A percentile compares a stretch with the other conserved stretches of the same genome.
Evolutionary conservation across 495 filamentous ascomycete genomes (phyloP).

Genomic region (Penicillium goetzii): DNA sequence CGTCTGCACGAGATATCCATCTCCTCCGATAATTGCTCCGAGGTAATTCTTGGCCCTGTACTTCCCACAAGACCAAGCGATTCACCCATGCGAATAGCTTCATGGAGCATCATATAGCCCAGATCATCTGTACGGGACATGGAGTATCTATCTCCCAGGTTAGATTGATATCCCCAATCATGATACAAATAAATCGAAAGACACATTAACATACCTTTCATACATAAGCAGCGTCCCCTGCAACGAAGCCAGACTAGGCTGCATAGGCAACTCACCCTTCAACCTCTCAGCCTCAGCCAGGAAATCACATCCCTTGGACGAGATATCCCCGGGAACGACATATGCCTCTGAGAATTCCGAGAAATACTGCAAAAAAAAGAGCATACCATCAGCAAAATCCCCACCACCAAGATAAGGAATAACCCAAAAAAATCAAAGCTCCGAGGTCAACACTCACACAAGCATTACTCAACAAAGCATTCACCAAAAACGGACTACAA

Average conservation of each 20-base stretch:
- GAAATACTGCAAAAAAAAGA: slow-evolving; percentile 38
- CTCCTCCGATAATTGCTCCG: slow-evolving; percentile 34
- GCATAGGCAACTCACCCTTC: slow-evolving; percentile 27
- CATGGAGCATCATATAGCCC: slow-evolving; percentile 49
- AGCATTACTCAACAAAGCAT: slow-evolving; percentile 55
- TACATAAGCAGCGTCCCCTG: slow-evolving; percentile 49
- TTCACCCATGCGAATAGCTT: slow-evolving; percentile 45
- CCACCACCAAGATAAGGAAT: not conserved
- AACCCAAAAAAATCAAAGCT: not conserved
- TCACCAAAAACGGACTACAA: slow-evolving; percentile 58
- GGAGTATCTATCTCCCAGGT: slow-evolving; percentile 35
- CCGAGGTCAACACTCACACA: slow-evolving; percentile 40
- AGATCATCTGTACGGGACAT: slow-evolving; percentile 47
- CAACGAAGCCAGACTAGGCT: slow-evolving; percentile 40
- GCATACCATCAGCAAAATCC: not conserved
- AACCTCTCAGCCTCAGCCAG: slow-evolving; percentile 48
- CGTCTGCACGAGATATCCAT: slow-evolving; percentile 42
- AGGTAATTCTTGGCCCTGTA: slow-evolving; percentile 23
- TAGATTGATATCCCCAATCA: not conserved
- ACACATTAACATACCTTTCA: slow-evolving; percentile 36
- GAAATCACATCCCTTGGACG: slow-evolving; percentile 48
- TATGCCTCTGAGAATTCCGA: slow-evolving; percentile 53
- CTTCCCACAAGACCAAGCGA: slow-evolving; percentile 41
- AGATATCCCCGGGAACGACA: slow-evolving; percentile 44
- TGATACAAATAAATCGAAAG: too few species aligned